Conservation (phyloP, 352 stramenopile genomes). For the Globisporangium ultimum region DNA sequence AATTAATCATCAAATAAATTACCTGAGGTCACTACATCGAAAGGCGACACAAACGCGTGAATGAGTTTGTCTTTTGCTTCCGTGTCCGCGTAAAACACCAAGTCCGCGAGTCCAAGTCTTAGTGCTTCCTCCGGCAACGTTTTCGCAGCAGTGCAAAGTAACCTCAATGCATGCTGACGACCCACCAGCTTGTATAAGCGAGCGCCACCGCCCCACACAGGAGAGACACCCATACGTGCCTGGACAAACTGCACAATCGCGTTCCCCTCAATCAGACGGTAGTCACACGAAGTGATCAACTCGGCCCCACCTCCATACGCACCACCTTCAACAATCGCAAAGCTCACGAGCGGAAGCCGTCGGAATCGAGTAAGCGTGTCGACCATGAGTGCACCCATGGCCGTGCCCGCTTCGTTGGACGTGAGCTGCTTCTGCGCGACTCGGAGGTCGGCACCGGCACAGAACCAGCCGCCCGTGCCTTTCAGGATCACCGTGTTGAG, state of each 20-base stretch:
- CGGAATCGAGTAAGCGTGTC: conserved; percentile 69
- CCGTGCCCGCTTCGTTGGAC: conserved; percentile 52
- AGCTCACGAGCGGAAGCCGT: conserved; percentile 73
- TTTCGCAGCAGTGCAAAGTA: conserved; percentile 73
- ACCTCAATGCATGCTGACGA: conserved; percentile 54
- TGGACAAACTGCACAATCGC: conserved; percentile 87
- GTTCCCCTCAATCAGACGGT: conserved; percentile 55
- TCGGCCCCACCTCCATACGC: conserved; percentile 85
- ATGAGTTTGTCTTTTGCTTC: conserved; percentile 26
- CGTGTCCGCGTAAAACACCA: conserved; percentile 36
- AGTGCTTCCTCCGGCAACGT: conserved; percentile 40
- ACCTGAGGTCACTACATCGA: conserved; percentile 55
- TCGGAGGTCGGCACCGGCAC: conserved; percentile 74
- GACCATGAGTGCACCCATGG: conserved; percentile 75
- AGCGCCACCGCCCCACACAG: conserved; percentile 78
- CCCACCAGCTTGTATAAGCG: conserved; percentile 79
- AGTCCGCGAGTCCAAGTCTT: conserved; percentile 66
- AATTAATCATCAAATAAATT: too few species aligned
- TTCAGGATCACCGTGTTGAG: conserved; percentile 66
- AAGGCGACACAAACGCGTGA: conserved; percentile 50
- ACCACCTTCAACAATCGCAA: conserved; percentile 74
- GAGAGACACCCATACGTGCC: conserved; percentile 75
- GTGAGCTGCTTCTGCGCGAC: conserved; percentile 77
- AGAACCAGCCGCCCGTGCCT: conserved; percentile 74
- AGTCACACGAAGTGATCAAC: conserved; percentile 80